Evolutionary conservation across 768 basidiomycete genomes (phyloP).

Genomic region (Lactifluus echinatus): DNA sequence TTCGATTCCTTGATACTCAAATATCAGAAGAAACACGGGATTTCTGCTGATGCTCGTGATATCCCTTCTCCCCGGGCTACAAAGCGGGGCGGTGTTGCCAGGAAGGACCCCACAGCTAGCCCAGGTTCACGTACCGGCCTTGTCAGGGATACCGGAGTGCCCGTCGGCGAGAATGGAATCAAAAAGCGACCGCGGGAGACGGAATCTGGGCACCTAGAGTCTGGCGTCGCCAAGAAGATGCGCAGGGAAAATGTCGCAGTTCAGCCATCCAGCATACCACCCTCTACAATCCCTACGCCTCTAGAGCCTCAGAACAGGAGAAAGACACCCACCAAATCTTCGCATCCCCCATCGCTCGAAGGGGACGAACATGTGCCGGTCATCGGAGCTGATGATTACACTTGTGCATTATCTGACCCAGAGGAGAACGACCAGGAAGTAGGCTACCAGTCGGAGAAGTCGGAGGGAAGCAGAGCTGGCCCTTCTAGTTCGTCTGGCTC

Average conservation of each 20-base stretch:
- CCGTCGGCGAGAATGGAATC: not conserved
- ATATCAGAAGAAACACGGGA: conserved; percentile 31
- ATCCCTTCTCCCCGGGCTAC: not conserved
- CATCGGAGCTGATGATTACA: conserved; percentile 11
- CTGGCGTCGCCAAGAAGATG: not conserved
- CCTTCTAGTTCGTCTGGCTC: not conserved
- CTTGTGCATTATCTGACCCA: not conserved
- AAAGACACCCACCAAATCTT: not conserved
- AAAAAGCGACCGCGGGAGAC: conserved; percentile 9
- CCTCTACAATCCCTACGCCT: not conserved
- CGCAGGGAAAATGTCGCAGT: not conserved
- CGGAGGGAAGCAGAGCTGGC: not conserved
- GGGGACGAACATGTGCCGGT: not conserved
- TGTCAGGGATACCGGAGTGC: not conserved
- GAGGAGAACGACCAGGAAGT: conserved; percentile 1
- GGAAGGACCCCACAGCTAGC: not conserved
- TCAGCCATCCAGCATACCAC: not conserved
- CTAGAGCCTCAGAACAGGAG: not conserved
- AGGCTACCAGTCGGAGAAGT: not conserved
- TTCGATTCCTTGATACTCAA: conserved; percentile 38
- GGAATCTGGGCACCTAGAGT: not conserved
- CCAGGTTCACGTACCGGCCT: not conserved
- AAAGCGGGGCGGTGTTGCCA: not conserved
- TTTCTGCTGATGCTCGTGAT: not conserved
- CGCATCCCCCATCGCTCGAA: not conserved